Percentiles rank a stretch among this genome's conserved stretches.
These are phyloP conservation scores for Boletus rubescentipes DNA, from an alignment of 768 basidiomycete species.

Conservation along the genomic window DNA sequence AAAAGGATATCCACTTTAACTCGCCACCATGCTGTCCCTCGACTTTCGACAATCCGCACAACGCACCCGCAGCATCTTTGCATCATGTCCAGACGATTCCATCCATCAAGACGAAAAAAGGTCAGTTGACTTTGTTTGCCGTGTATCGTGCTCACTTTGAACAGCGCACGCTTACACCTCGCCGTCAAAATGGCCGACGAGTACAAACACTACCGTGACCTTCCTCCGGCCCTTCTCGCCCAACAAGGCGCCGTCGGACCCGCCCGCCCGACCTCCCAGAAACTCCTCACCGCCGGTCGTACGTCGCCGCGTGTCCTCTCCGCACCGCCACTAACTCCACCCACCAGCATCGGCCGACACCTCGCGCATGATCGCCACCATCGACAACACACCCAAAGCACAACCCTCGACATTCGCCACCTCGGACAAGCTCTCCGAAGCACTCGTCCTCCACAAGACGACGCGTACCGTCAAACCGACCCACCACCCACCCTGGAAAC, in stretches of 20 bases:
- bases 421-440: slow-evolving; percentile 72
- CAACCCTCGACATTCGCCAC: slow-evolving; percentile 72
- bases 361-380: slow-evolving; percentile 68
- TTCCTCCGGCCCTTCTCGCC: slow-evolving; percentile 75
- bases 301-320: slow-evolving; percentile 21
- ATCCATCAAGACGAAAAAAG: slow-evolving; percentile 69
- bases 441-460: slow-evolving; percentile 89
- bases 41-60: slow-evolving; percentile 48
- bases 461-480: slow-evolving; percentile 92
- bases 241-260: slow-evolving; percentile 86
- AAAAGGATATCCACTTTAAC: background rate
- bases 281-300: slow-evolving; percentile 75
- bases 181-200: slow-evolving; percentile 88
- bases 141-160: background rate
- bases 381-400: slow-evolving; percentile 69
- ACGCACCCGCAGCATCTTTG: slow-evolving; percentile 70
- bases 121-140: slow-evolving; percentile 38
- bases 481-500: slow-evolving; percentile 96
- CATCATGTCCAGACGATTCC: slow-evolving; percentile 58
- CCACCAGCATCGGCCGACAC: slow-evolving; percentile 41
- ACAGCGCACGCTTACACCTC: slow-evolving; percentile 63
- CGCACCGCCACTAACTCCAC: slow-evolving; percentile 9
- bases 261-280: slow-evolving; percentile 61
- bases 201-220: slow-evolving; percentile 80
- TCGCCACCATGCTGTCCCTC: background rate